A percentile compares a stretch with the other conserved stretches of the same genome.
Conservation (phyloP, 1,284 basidiomycete species). For the Rhizopogon hawkerae region DNA sequence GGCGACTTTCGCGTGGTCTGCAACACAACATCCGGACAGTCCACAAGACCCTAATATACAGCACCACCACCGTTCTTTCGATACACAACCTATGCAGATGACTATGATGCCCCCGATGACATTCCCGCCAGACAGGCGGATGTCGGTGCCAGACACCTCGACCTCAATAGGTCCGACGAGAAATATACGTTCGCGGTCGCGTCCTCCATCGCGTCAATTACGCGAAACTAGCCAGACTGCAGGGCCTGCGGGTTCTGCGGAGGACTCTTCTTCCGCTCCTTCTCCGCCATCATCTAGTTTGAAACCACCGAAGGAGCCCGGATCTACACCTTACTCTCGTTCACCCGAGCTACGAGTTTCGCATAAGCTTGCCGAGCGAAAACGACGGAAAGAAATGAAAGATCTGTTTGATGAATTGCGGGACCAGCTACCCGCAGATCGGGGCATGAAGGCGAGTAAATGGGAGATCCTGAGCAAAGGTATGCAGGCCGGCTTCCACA, state of each 20-base stretch:
- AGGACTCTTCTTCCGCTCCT: slow-evolving; percentile 32
- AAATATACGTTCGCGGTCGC: slow-evolving; percentile 55
- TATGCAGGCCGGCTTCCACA: slow-evolving; percentile 26
- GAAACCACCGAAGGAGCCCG: slow-evolving; percentile 36
- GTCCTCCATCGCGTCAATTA: slow-evolving; percentile 59
- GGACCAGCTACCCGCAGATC: slow-evolving; percentile 82
- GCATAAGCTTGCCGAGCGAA: slow-evolving; percentile 91
- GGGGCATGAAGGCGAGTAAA: slow-evolving; percentile 91
- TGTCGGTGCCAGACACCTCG: slow-evolving; percentile 61
- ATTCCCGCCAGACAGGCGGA: slow-evolving; percentile 57
- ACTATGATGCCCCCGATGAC: slow-evolving; percentile 50
- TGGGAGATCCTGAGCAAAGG: slow-evolving; percentile 96
- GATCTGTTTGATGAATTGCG: slow-evolving; percentile 91
- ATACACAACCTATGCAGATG: slow-evolving; percentile 29
- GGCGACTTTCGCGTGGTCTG: slow-evolving; percentile 64
- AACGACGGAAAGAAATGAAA: slow-evolving; percentile 95
- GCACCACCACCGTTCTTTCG: slow-evolving; percentile 29
- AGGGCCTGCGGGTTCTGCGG: slow-evolving; percentile 28
- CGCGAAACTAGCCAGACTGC: slow-evolving; percentile 34
- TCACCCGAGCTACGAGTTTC: slow-evolving; percentile 88
- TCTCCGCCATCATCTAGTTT: slow-evolving; percentile 23
- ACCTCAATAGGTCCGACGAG: slow-evolving; percentile 39
- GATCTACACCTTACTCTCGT: slow-evolving; percentile 80
- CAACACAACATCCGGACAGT: slow-evolving; percentile 40
- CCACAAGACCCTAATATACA: slow-evolving; percentile 34